Conservation (phyloP, 108 stramenopile genomes). For the Cyclotella atomus region DNA sequence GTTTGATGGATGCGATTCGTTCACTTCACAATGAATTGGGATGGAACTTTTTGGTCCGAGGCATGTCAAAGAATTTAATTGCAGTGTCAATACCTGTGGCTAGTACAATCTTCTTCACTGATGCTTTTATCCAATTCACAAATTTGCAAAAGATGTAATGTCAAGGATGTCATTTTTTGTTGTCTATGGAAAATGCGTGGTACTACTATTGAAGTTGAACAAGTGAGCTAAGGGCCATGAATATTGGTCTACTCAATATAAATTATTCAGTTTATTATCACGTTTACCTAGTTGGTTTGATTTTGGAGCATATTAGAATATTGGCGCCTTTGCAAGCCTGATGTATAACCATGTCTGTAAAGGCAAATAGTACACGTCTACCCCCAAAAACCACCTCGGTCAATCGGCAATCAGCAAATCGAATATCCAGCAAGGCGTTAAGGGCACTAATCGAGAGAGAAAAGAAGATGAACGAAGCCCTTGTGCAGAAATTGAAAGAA, state of each 20-base stretch:
- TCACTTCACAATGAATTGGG: constrained; percentile 66
- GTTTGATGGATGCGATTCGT: constrained; percentile 62
- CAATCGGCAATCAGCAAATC: background rate
- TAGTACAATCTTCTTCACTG: constrained; percentile 96
- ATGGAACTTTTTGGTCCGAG: constrained; percentile 68
- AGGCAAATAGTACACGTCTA: constrained; percentile 1
- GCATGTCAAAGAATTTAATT: constrained; percentile 94
- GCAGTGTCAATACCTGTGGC: constrained; percentile 96
- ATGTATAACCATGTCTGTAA: constrained; percentile 6
- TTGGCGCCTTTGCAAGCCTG: too few relatives aligned
- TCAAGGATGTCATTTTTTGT: background rate
- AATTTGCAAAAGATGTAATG: constrained; percentile 10
- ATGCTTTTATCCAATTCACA: constrained; percentile 73
- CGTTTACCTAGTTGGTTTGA: background rate
- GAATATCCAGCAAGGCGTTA: background rate
- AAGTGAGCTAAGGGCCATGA: too few relatives aligned
- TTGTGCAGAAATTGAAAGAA: background rate
- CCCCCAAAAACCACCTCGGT: background rate
- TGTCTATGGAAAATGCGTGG: background rate
- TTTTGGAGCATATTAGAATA: background rate
- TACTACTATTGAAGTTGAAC: too few relatives aligned
- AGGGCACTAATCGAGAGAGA: constrained; percentile 7
- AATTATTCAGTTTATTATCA: background rate
- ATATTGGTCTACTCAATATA: too few relatives aligned
- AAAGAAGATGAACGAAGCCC: constrained; percentile 13